Conservation (phyloP, 2,329 filamentous ascomycete species). For the Cadophora malorum region DNA sequence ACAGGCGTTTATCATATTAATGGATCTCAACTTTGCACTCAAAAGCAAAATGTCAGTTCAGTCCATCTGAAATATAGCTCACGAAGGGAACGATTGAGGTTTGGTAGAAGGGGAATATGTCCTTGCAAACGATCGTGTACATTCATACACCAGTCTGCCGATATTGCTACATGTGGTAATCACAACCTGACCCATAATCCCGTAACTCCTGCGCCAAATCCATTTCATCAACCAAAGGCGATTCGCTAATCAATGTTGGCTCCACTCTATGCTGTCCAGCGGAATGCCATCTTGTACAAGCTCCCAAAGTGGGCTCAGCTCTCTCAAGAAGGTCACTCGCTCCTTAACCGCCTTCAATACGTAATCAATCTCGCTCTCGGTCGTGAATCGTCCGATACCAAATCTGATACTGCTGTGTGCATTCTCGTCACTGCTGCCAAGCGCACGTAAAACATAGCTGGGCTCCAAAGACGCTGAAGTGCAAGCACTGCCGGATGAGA, state of each 20-base stretch:
- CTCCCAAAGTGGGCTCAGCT: slow-evolving; percentile 96
- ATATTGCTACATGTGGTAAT: slow-evolving; percentile 29
- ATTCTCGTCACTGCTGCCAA: slow-evolving; percentile 96
- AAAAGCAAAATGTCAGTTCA: not conserved
- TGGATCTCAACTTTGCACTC: slow-evolving; percentile 34
- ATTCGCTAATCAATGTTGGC: slow-evolving; percentile 72
- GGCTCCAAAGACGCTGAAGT: slow-evolving; percentile 96
- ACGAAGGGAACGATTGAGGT: not conserved
- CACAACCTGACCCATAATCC: slow-evolving; percentile 14
- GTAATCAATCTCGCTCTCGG: slow-evolving; percentile 94
- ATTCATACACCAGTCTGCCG: slow-evolving; percentile 23
- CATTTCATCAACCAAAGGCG: not conserved
- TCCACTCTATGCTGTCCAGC: slow-evolving; percentile 97
- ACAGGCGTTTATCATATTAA: slow-evolving; percentile 33
- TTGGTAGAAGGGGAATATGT: slow-evolving; percentile 20
- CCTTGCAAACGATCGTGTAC: slow-evolving; percentile 29
- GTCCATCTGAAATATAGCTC: not conserved
- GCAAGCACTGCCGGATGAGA: slow-evolving; percentile 96
- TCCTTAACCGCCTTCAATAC: slow-evolving; percentile 93
- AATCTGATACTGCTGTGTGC: slow-evolving; percentile 98
- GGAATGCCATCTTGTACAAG: slow-evolving; percentile 96
- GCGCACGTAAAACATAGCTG: slow-evolving; percentile 90
- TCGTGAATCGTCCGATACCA: slow-evolving; percentile 96
- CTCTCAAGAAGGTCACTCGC: slow-evolving; percentile 88
- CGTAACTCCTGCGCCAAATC: slow-evolving; percentile 23